phyloP scores from a whole-genome alignment of 2,329 filamentous ascomycete species.

The Penicillium rolfsii region DNA sequence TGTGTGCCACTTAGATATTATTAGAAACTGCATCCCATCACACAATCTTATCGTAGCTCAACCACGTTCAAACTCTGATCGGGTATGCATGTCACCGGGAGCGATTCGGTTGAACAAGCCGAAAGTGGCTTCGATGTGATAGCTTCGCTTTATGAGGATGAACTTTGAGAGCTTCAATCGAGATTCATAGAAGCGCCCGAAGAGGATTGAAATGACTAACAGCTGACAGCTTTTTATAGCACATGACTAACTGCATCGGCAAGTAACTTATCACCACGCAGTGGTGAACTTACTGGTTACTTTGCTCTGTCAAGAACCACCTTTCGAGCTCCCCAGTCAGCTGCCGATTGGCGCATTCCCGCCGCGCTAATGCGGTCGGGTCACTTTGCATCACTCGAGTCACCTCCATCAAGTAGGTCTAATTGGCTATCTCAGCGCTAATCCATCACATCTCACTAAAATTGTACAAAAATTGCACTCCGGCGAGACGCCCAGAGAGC shows the following conservation, averaged over 20 bases:
- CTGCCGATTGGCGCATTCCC: conserved; percentile 2
- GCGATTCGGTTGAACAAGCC: not conserved
- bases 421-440: conserved; percentile 27
- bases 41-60: not conserved
- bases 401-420: conserved; percentile 19
- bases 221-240: too few relatives aligned
- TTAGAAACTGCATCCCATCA: not conserved
- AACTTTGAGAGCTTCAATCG: not conserved
- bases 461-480: conserved; percentile 6
- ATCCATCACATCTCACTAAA: conserved; percentile 25
- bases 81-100: not conserved
- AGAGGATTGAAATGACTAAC: not conserved
- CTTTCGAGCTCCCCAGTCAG: not conserved
- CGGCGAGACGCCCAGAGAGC: conserved; percentile 15
- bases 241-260: not conserved
- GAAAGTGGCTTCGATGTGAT: not conserved
- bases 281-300: too few relatives aligned
- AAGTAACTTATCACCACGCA: not conserved
- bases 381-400: conserved; percentile 20
- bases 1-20: not conserved
- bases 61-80: not conserved
- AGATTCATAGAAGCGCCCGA: not conserved
- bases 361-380: conserved; percentile 30
- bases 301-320: conserved; percentile 8
- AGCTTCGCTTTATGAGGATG: not conserved